Conservation (phyloP, 495 filamentous ascomycete genomes). For the Podospora sp. region DNA sequence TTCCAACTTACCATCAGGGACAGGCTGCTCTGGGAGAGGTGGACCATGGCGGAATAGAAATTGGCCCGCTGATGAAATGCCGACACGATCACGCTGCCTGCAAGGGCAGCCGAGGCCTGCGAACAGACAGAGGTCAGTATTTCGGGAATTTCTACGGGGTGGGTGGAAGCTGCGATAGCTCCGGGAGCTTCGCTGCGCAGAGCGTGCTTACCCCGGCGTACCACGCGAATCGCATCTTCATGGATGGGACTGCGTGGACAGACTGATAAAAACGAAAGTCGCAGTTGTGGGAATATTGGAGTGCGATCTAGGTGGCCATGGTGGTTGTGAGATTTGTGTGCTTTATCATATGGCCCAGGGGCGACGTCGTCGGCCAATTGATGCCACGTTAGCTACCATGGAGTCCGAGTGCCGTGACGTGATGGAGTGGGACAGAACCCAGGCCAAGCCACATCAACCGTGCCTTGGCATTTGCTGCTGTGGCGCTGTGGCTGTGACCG, state of each 20-base stretch:
- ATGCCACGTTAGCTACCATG: conserved; percentile 40
- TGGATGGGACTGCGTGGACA: conserved; percentile 19
- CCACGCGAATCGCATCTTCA: conserved; percentile 58
- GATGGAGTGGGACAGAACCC: conserved; percentile 13
- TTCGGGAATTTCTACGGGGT: conserved; percentile 16
- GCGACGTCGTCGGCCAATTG: conserved; percentile 28
- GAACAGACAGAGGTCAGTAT: conserved; percentile 22
- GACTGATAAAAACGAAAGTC: conserved; percentile 25
- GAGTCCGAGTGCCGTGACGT: conserved; percentile 9
- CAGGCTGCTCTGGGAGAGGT: conserved; percentile 91
- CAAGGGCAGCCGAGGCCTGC: conserved; percentile 33
- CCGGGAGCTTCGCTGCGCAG: conserved; percentile 5
- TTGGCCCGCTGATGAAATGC: conserved; percentile 94
- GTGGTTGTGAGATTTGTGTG: conserved; percentile 3
- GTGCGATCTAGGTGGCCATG: conserved; percentile 32
- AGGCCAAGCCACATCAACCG: conserved; percentile 12
- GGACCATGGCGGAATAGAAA: conserved; percentile 96
- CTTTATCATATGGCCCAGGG: background rate
- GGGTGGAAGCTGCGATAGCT: conserved; percentile 5
- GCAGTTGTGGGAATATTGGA: background rate
- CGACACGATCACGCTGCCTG: conserved; percentile 59
- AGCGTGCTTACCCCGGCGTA: conserved; percentile 57
- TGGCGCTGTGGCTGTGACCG: background rate
- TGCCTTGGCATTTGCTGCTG: background rate
- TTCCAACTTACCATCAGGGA: conserved; percentile 76